These are phyloP conservation scores for Knufia fluminis DNA, from an alignment of 2,329 filamentous ascomycete genomes.

Conservation along the genomic window DNA sequence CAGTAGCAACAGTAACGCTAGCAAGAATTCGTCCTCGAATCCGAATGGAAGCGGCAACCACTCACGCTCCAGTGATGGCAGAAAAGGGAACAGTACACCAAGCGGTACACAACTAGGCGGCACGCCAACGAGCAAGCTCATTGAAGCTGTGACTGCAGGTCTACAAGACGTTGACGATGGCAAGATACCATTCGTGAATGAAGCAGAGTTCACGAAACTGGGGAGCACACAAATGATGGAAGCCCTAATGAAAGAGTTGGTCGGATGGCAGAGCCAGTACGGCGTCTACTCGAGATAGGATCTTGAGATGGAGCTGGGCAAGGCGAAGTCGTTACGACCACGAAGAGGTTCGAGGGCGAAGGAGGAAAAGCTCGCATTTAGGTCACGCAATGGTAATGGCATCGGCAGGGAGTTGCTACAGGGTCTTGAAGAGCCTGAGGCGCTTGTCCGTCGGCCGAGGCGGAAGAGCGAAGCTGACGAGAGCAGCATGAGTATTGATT, in stretches of 20 bases:
- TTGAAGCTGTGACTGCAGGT: conserved; percentile 30
- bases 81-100: conserved; percentile 23
- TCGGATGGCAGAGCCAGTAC: conserved; percentile 75
- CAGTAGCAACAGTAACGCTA: conserved; percentile 36
- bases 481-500: too few species aligned
- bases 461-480: too few species aligned
- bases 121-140: conserved; percentile 24
- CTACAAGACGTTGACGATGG: conserved; percentile 25
- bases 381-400: neutral
- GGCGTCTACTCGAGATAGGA: conserved; percentile 34
- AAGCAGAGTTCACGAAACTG: conserved; percentile 61
- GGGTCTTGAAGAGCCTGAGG: neutral
- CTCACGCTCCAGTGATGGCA: conserved; percentile 28
- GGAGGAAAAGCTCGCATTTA: neutral
- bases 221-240: conserved; percentile 88
- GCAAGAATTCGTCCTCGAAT: conserved; percentile 28
- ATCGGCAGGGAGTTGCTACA: neutral
- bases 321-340: neutral
- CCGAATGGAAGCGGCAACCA: conserved; percentile 26
- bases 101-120: conserved; percentile 13
- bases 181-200: conserved; percentile 25
- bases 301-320: neutral
- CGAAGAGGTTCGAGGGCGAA: neutral
- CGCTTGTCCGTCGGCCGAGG: too few species aligned
- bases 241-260: conserved; percentile 64